These are phyloP conservation scores for Linum tenue DNA, from an alignment of 345 rosid genomes.

Conservation along the genomic window DNA sequence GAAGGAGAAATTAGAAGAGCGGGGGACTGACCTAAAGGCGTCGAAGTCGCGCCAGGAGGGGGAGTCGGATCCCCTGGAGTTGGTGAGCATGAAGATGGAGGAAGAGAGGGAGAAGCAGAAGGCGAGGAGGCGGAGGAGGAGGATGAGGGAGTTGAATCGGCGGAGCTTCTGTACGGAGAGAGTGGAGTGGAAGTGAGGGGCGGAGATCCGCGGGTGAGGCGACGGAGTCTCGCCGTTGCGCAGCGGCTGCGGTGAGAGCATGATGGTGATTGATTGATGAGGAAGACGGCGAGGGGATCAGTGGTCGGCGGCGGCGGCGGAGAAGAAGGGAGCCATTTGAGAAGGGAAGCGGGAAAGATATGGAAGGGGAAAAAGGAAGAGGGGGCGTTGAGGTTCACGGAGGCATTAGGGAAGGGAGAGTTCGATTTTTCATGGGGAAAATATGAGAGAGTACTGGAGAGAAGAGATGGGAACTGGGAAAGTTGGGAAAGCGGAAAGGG, in stretches of 20 bases:
- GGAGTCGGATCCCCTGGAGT: conserved; percentile 46
- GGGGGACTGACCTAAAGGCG: conserved; percentile 61
- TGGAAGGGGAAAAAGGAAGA: conserved; percentile 16
- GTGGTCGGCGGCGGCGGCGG: neutral
- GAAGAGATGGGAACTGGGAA: conserved; percentile 13
- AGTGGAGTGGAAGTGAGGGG: conserved; percentile 60
- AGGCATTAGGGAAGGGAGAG: too few relatives aligned
- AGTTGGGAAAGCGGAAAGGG: too few relatives aligned
- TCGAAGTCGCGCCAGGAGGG: conserved; percentile 80
- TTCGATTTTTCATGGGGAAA: conserved; percentile 5
- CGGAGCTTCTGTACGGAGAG: conserved; percentile 65
- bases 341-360: conserved; percentile 10
- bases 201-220: conserved; percentile 29
- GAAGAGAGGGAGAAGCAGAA: conserved; percentile 79
- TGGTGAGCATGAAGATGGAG: conserved; percentile 78
- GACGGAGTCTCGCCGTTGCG: conserved; percentile 57
- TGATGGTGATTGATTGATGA: conserved; percentile 16
- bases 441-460: conserved; percentile 16
- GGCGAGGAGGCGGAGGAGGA: conserved; percentile 61
- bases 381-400: conserved; percentile 24
- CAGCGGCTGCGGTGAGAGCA: conserved; percentile 60
- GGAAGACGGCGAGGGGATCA: neutral
- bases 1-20: neutral
- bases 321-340: conserved; percentile 13
- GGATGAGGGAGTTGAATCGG: conserved; percentile 67